phyloP scores from a whole-genome alignment of 768 basidiomycete species.

The Tephrocybe rancida region DNA sequence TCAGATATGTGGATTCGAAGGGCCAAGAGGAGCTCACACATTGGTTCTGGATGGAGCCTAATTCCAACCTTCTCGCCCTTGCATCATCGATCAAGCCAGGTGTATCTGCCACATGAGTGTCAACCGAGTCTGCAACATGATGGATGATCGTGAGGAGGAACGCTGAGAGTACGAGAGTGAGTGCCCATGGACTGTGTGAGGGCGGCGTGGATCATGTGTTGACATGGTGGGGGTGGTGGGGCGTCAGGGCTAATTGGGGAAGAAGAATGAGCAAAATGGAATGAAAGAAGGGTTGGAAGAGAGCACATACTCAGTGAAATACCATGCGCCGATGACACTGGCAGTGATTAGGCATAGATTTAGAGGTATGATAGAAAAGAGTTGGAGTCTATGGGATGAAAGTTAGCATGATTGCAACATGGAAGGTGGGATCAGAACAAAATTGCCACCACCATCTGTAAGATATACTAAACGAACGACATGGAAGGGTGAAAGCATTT shows the following conservation, averaged over 20 bases:
- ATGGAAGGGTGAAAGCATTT: too few species aligned
- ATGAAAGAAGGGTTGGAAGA: background rate
- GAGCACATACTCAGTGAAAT: constrained; percentile 60
- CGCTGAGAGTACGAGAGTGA: constrained; percentile 76
- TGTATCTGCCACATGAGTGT: too few species aligned
- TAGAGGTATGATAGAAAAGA: constrained; percentile 80
- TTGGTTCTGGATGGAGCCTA: too few species aligned
- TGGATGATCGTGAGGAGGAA: constrained; percentile 75
- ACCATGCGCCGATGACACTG: constrained; percentile 91
- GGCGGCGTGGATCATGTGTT: constrained; percentile 76
- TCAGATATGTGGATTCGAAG: too few species aligned
- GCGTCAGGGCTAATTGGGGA: constrained; percentile 28
- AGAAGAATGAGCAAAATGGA: constrained; percentile 1
- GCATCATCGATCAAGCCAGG: too few species aligned
- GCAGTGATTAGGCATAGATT: constrained; percentile 72
- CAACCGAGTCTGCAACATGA: too few species aligned
- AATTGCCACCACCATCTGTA: too few species aligned
- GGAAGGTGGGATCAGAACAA: too few species aligned
- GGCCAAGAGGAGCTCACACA: too few species aligned
- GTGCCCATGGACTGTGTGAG: constrained; percentile 79
- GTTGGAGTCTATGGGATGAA: constrained; percentile 53
- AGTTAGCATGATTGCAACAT: constrained; percentile 4
- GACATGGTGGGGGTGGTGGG: constrained; percentile 52
- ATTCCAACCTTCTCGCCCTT: too few species aligned
- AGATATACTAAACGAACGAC: too few species aligned